Conservation (phyloP, 2,329 filamentous ascomycete genomes). For the Leptographium flavum region DNA sequence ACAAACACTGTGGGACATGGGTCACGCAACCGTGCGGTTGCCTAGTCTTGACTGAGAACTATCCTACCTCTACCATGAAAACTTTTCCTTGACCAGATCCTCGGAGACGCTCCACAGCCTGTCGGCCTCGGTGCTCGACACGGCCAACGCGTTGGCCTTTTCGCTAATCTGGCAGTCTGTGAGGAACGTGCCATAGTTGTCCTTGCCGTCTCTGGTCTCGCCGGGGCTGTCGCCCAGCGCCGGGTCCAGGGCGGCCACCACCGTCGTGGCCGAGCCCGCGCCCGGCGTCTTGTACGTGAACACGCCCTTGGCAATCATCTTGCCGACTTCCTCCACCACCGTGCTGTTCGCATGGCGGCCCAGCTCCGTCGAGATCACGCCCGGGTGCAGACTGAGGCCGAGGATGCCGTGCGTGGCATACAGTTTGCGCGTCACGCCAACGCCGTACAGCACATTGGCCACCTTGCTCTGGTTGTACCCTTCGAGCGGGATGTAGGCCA, state of each 20-base stretch:
- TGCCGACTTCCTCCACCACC: background rate
- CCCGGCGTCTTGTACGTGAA: slow-evolving; percentile 12
- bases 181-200: slow-evolving; percentile 17
- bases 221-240: slow-evolving; percentile 22
- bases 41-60: background rate
- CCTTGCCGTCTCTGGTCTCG: background rate
- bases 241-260: slow-evolving; percentile 22
- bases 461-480: slow-evolving; percentile 38
- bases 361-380: slow-evolving; percentile 5
- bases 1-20: background rate
- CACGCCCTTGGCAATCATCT: background rate
- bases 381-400: slow-evolving; percentile 5
- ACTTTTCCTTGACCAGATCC: slow-evolving; percentile 23
- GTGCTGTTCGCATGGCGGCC: background rate
- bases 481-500: slow-evolving; percentile 19
- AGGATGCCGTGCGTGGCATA: slow-evolving; percentile 25
- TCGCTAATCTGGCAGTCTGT: slow-evolving; percentile 21
- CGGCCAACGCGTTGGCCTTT: slow-evolving; percentile 11
- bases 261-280: slow-evolving; percentile 25
- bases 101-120: slow-evolving; percentile 27
- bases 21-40: background rate
- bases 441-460: slow-evolving; percentile 31
- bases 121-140: slow-evolving; percentile 16
- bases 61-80: slow-evolving; percentile 11
- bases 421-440: slow-evolving; percentile 22